These are phyloP conservation scores for Euphorbia pulcherrima DNA, from an alignment of 345 rosid genomes.

Conservation along the genomic window DNA sequence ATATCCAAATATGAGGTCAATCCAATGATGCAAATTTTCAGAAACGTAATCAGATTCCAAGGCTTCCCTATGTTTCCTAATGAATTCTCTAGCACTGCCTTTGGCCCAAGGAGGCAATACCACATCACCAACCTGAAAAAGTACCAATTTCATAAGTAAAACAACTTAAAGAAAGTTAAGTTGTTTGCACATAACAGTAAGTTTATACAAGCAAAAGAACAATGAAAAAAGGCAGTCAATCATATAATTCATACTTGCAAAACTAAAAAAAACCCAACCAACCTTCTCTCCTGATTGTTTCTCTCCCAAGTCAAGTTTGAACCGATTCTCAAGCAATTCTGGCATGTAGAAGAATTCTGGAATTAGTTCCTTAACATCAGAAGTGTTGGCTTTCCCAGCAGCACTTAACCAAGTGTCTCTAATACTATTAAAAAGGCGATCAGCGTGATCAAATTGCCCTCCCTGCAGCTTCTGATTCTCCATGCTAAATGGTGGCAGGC, in stretches of 20 bases:
- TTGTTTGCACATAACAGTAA: background rate
- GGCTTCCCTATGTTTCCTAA: slow-evolving; percentile 88
- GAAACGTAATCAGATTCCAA: slow-evolving; percentile 94
- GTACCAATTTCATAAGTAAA: slow-evolving; percentile 7
- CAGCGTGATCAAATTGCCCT: slow-evolving; percentile 99
- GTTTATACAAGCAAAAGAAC: slow-evolving; percentile 3
- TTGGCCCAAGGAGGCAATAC: slow-evolving; percentile 95
- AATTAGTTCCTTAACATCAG: slow-evolving; percentile 97
- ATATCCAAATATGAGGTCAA: slow-evolving; percentile 95
- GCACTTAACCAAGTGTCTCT: slow-evolving; percentile 98
- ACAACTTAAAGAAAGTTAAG: background rate
- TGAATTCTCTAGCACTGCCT: slow-evolving; percentile 90
- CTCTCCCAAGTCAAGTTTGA: slow-evolving; percentile 87
- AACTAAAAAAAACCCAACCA: too few species aligned
- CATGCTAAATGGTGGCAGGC: slow-evolving; percentile 90
- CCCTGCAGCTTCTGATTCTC: slow-evolving; percentile 99
- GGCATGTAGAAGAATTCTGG: slow-evolving; percentile 99
- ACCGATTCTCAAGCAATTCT: slow-evolving; percentile 80
- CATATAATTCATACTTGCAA: slow-evolving; percentile 9
- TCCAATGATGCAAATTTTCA: slow-evolving; percentile 97
- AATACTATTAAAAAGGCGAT: slow-evolving; percentile 89
- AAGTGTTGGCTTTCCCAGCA: slow-evolving; percentile 94
- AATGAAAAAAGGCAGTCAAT: slow-evolving; percentile 10
- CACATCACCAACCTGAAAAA: slow-evolving; percentile 79
- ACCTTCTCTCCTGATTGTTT: slow-evolving; percentile 99